A percentile compares a stretch with the other conserved stretches of the same genome.
Evolutionary conservation across 148 eudicot genomes (phyloP).

Genomic region (Chenopodium berlandieri): DNA sequence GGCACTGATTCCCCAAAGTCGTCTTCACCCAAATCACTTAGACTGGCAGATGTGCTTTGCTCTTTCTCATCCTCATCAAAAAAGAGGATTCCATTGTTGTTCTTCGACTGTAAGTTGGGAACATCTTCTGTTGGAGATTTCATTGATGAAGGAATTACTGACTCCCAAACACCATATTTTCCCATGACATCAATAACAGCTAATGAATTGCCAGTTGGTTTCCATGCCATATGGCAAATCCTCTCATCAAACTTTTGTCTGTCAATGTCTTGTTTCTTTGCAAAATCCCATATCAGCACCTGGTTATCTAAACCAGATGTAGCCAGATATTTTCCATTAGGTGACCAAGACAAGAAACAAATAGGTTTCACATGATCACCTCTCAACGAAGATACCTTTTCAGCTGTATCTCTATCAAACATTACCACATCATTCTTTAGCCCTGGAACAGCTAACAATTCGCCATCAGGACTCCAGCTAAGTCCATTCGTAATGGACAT

Average conservation of each 20-base stretch:
- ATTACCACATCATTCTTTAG: conserved; percentile 87
- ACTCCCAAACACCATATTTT: conserved; percentile 94
- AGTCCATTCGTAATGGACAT: conserved; percentile 50
- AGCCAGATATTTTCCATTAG: conserved; percentile 94
- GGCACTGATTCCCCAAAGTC: conserved; percentile 57
- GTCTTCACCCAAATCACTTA: conserved; percentile 85
- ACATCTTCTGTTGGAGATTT: conserved; percentile 89
- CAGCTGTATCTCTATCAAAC: conserved; percentile 99
- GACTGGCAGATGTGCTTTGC: conserved; percentile 56
- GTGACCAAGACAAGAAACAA: conserved; percentile 91
- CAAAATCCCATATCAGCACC: conserved; percentile 89
- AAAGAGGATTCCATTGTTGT: conserved; percentile 62
- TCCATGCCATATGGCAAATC: conserved; percentile 88
- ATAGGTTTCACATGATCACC: conserved; percentile 82
- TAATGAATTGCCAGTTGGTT: conserved; percentile 85
- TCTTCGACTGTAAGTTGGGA: conserved; percentile 55
- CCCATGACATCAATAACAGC: conserved; percentile 93
- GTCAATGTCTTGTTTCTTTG: conserved; percentile 71
- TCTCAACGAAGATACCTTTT: conserved; percentile 64
- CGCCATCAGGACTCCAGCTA: conserved; percentile 98
- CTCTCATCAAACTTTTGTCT: conserved; percentile 85
- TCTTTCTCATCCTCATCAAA: conserved; percentile 82
- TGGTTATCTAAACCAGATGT: conserved; percentile 90
- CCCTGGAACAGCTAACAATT: conserved; percentile 75
- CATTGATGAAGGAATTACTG: conserved; percentile 80